phyloP scores from a whole-genome alignment of 495 filamentous ascomycete genomes.

The Trichoderma gamsii region DNA sequence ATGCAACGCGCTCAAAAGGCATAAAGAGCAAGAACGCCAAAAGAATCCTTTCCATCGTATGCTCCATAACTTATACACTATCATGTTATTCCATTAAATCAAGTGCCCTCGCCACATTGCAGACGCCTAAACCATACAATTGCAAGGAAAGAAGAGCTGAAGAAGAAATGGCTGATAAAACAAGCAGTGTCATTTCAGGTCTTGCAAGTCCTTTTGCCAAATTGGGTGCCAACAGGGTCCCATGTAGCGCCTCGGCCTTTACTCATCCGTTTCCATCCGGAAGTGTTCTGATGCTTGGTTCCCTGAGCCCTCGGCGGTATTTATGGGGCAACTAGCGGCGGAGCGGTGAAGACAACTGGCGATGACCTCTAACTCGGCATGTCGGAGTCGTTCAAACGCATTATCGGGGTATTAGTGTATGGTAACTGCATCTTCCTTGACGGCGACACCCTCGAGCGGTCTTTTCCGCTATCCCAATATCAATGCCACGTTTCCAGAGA shows the following conservation, averaged over 20 bases:
- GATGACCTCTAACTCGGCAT: not conserved
- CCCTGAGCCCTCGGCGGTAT: not conserved
- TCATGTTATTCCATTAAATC: not conserved
- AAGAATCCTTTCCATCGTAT: constrained; percentile 3
- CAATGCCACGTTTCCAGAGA: constrained; percentile 7
- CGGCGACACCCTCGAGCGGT: too few relatives aligned
- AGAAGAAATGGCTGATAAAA: not conserved
- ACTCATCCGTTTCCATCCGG: not conserved
- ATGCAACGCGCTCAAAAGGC: not conserved
- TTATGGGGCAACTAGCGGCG: constrained; percentile 8
- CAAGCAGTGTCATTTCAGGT: not conserved
- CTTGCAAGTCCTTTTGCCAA: not conserved
- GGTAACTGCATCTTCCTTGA: not conserved
- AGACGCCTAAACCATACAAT: not conserved
- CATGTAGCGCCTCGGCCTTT: not conserved
- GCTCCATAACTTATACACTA: not conserved
- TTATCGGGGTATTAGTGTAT: constrained; percentile 1
- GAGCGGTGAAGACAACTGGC: not conserved
- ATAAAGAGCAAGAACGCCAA: not conserved
- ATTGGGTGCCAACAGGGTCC: not conserved
- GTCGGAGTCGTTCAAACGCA: not conserved
- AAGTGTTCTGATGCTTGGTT: not conserved
- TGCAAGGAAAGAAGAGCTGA: not conserved
- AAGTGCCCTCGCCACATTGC: not conserved
- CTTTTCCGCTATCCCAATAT: not conserved